A percentile compares a stretch with the other conserved stretches of the same genome.
Conservation (phyloP, 164 flowering plant species). For the Stephania japonica region DNA sequence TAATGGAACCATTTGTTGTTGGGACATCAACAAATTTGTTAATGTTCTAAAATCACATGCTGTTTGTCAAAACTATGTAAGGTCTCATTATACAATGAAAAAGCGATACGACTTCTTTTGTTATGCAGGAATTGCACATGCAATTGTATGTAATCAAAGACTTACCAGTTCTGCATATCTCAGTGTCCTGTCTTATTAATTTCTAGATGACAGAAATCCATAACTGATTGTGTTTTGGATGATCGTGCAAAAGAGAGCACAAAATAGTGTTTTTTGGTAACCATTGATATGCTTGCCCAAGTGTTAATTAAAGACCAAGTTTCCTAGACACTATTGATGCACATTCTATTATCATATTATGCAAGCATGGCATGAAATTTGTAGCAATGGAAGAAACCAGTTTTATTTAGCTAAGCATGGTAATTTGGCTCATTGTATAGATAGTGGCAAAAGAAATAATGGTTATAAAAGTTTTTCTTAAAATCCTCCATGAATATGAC, state of each 20-base stretch:
- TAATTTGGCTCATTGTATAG: background rate
- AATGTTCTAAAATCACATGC: conserved; percentile 51
- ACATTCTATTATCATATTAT: background rate
- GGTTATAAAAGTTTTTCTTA: too few species aligned
- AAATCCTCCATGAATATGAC: too few species aligned
- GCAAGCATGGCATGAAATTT: background rate
- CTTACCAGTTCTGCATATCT: background rate
- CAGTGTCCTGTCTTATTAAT: background rate
- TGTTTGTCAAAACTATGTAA: background rate
- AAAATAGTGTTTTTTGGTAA: background rate
- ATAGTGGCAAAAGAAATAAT: too few species aligned
- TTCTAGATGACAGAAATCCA: background rate
- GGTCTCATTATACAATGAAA: background rate
- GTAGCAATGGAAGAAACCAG: background rate
- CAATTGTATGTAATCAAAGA: background rate
- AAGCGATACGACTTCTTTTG: background rate
- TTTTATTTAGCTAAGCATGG: background rate
- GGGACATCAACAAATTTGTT: conserved; percentile 67
- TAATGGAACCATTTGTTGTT: conserved; percentile 92
- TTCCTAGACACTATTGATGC: background rate
- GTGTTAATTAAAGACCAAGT: too few species aligned
- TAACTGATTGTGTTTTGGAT: background rate
- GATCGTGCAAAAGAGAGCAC: background rate
- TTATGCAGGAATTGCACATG: background rate
- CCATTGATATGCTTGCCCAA: background rate